Evolutionary conservation across 768 basidiomycete genomes (phyloP).

Genomic region (Macrolepiota dolichaula): DNA sequence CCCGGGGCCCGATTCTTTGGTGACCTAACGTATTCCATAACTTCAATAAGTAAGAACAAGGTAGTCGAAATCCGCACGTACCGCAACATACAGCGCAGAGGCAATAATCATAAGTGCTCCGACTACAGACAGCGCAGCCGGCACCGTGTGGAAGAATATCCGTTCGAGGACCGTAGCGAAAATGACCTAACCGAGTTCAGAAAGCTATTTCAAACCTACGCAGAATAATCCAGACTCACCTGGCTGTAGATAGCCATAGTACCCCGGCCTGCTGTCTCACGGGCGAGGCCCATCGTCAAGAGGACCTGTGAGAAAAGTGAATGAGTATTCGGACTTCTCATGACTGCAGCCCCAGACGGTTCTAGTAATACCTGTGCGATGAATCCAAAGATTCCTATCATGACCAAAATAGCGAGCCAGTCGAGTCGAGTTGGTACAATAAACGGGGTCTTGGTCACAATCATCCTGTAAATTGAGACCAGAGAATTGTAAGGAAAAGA

Average conservation of each 20-base stretch:
- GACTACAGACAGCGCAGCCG: constrained; percentile 53
- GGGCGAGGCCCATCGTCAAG: constrained; percentile 47
- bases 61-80: constrained; percentile 27
- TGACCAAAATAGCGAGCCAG: constrained; percentile 38
- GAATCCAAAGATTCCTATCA: constrained; percentile 49
- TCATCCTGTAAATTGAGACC: constrained; percentile 32
- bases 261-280: constrained; percentile 62
- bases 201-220: too few relatives aligned
- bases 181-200: constrained; percentile 42
- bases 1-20: constrained; percentile 2
- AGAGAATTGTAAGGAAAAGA: background rate
- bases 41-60: background rate
- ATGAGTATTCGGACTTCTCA: too few relatives aligned
- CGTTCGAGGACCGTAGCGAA: constrained; percentile 66
- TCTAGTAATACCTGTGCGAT: constrained; percentile 34
- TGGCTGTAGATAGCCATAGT: constrained; percentile 57
- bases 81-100: constrained; percentile 64
- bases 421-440: constrained; percentile 38
- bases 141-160: constrained; percentile 58
- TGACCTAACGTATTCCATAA: background rate
- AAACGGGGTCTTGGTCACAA: constrained; percentile 30
- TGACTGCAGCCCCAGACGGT: background rate
- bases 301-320: constrained; percentile 15
- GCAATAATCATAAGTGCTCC: constrained; percentile 65
- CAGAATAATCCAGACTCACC: constrained; percentile 20